Evolutionary conservation across 2,329 filamentous ascomycete species (phyloP).

Genomic region (Aspergillus terreus): DNA sequence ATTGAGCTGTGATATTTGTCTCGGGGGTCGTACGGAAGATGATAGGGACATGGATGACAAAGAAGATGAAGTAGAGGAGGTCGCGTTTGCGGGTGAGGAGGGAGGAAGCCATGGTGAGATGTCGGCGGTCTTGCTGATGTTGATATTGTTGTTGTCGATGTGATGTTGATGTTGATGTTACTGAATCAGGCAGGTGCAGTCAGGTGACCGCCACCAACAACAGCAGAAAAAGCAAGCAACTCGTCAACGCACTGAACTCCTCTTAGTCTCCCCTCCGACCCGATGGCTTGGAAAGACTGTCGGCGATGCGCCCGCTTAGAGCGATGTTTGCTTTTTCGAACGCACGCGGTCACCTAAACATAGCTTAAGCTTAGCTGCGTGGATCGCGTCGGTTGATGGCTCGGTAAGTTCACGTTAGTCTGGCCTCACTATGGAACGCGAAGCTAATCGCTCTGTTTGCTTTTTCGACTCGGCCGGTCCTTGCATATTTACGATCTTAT

Average conservation of each 20-base stretch:
- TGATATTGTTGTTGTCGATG: neutral
- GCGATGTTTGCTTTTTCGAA: conserved; percentile 20
- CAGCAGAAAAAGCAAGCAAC: conserved; percentile 6
- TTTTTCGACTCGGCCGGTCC: conserved; percentile 10
- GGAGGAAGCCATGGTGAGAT: conserved; percentile 12
- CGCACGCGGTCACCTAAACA: conserved; percentile 20
- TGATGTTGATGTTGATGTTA: neutral
- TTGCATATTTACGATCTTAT: conserved; percentile 14
- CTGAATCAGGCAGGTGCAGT: neutral
- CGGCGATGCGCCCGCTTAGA: conserved; percentile 9
- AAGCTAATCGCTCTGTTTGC: conserved; percentile 10
- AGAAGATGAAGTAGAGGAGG: conserved; percentile 53
- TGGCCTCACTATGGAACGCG: conserved; percentile 6
- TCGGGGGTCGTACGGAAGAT: conserved; percentile 50
- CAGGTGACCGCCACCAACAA: conserved; percentile 7
- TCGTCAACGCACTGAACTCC: neutral
- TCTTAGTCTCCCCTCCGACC: conserved; percentile 6
- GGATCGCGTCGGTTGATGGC: conserved; percentile 11
- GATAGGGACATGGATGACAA: conserved; percentile 58
- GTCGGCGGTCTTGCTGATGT: neutral
- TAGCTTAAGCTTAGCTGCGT: conserved; percentile 25
- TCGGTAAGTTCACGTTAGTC: conserved; percentile 6
- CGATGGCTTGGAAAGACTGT: conserved; percentile 8
- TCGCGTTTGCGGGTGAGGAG: conserved; percentile 36
- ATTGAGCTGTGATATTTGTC: neutral